Conservation (phyloP, 768 basidiomycete genomes). For the Pulveroboletus sp. region DNA sequence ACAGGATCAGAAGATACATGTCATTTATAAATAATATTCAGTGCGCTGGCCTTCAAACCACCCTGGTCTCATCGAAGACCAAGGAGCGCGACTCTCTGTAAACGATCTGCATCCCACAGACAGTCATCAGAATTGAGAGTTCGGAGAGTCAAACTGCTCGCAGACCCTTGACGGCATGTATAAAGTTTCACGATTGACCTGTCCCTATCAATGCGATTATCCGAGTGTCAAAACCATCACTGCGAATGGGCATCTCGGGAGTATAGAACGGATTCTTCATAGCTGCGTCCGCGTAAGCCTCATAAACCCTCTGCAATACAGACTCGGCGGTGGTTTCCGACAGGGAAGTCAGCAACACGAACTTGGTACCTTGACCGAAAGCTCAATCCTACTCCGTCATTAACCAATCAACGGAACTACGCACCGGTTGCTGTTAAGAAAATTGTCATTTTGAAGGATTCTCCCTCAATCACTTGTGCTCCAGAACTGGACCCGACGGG, state of each 20-base stretch:
- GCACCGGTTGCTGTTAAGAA: conserved; percentile 86
- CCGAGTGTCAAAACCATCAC: conserved; percentile 77
- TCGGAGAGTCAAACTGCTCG: background rate
- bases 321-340: conserved; percentile 65
- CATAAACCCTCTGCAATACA: conserved; percentile 82
- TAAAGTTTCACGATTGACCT: conserved; percentile 21
- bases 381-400: background rate
- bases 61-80: background rate
- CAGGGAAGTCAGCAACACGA: conserved; percentile 85
- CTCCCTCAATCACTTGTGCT: conserved; percentile 92
- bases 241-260: conserved; percentile 98
- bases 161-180: background rate
- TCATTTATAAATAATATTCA: background rate
- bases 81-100: background rate
- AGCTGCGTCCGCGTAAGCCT: conserved; percentile 88
- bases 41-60: background rate
- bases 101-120: background rate
- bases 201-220: conserved; percentile 57
- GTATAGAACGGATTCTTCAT: conserved; percentile 99
- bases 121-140: background rate
- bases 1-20: background rate
- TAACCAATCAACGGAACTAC: background rate
- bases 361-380: conserved; percentile 74
- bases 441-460: conserved; percentile 92
- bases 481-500: conserved; percentile 81